phyloP scores from a whole-genome alignment of 768 basidiomycete genomes.

The Neoboletus subvelutipes region DNA sequence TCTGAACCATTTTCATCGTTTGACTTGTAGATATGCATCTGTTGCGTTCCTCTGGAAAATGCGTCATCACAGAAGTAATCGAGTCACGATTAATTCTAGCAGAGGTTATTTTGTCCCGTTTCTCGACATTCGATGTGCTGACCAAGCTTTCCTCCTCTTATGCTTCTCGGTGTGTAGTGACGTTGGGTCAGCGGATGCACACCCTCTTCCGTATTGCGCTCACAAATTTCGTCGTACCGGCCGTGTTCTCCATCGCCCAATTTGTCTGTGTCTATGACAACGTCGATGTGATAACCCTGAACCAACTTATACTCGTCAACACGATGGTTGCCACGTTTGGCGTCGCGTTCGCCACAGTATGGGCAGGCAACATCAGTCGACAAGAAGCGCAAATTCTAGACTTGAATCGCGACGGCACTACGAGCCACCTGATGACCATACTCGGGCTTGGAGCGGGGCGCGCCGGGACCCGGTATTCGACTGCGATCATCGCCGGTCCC shows the following conservation, averaged over 20 bases:
- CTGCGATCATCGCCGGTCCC: no score
- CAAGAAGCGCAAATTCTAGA: not conserved
- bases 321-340: conserved; percentile 14
- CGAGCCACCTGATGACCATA: not conserved
- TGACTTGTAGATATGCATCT: conserved; percentile 8
- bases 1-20: not conserved
- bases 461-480: not conserved
- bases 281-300: not conserved
- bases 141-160: not conserved
- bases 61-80: not conserved
- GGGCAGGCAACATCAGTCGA: conserved; percentile 5
- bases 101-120: not conserved
- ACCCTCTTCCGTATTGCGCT: conserved; percentile 26
- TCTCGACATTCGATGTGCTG: not conserved
- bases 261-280: conserved; percentile 6
- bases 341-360: conserved; percentile 1
- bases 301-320: conserved; percentile 6
- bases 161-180: not conserved
- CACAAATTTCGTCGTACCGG: conserved; percentile 29
- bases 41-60: conserved; percentile 14
- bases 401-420: not conserved
- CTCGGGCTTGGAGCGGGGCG: not conserved
- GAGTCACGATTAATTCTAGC: not conserved
- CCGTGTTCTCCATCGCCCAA: conserved; percentile 13
- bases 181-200: conserved; percentile 7